Conservation (phyloP, 495 filamentous ascomycete species). For the Hypoxylon rickii region DNA sequence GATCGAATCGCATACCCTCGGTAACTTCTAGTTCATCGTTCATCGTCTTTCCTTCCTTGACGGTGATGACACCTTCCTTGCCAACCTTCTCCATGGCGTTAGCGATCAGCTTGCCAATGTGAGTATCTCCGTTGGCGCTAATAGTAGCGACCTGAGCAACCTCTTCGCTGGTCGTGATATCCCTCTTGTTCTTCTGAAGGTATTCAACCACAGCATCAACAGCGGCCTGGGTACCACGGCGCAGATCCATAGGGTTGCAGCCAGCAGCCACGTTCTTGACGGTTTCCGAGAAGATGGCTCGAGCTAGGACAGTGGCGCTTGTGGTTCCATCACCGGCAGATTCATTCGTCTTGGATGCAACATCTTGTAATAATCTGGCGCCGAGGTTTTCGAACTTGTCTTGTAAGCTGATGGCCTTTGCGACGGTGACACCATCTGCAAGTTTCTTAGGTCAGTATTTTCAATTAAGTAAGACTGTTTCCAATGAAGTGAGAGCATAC, state of each 20-base stretch:
- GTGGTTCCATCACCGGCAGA: slow-evolving; percentile 98
- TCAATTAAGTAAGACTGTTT: background rate
- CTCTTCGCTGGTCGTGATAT: slow-evolving; percentile 96
- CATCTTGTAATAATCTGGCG: slow-evolving; percentile 93
- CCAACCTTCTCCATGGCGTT: slow-evolving; percentile 99
- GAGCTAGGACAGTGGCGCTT: slow-evolving; percentile 93
- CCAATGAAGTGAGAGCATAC: no score
- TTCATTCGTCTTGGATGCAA: slow-evolving; percentile 99
- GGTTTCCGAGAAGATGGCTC: slow-evolving; percentile 98
- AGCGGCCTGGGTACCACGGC: slow-evolving; percentile 93
- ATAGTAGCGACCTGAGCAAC: slow-evolving; percentile 98
- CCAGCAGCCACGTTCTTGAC: slow-evolving; percentile 99
- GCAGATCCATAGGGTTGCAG: slow-evolving; percentile 99
- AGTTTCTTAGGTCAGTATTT: slow-evolving; percentile 27
- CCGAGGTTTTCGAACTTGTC: slow-evolving; percentile 99
- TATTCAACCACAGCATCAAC: slow-evolving; percentile 94
- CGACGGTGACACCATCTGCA: slow-evolving; percentile 91
- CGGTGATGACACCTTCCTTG: slow-evolving; percentile 99
- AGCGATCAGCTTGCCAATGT: slow-evolving; percentile 94
- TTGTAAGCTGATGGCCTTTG: slow-evolving; percentile 87
- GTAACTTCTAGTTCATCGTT: slow-evolving; percentile 98
- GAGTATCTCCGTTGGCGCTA: slow-evolving; percentile 92
- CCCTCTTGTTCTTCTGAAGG: slow-evolving; percentile 89
- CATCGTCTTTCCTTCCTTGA: slow-evolving; percentile 99
- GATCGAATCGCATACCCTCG: slow-evolving; percentile 99